Evolutionary conservation across 139 green algal genomes (phyloP).

Genomic region (Picochlorum sp.): DNA sequence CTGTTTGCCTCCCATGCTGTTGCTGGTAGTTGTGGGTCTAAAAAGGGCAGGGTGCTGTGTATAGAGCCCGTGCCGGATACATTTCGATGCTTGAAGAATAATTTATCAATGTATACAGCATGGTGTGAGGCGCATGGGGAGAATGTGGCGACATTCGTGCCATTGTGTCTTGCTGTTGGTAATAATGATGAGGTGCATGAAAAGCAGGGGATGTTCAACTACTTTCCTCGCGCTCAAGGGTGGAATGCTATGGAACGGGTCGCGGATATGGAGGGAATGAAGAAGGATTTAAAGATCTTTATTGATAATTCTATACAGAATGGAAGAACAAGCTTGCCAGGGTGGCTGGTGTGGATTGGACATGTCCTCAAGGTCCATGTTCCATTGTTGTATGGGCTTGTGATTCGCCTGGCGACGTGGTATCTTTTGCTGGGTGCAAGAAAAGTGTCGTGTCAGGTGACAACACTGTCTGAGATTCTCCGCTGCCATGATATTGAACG

Average conservation of each 20-base stretch:
- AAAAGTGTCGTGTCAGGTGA: slow-evolving; percentile 12
- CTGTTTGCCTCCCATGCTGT: slow-evolving; percentile 16
- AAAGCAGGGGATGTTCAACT: slow-evolving; percentile 20
- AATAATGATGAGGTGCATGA: slow-evolving; percentile 7
- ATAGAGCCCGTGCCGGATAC: slow-evolving; percentile 21
- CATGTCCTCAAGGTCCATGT: background rate
- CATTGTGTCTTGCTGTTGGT: background rate
- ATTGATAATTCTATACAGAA: slow-evolving; percentile 24
- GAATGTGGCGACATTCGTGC: background rate
- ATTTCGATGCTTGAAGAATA: slow-evolving; percentile 9
- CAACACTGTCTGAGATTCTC: slow-evolving; percentile 25
- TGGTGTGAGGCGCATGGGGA: slow-evolving; percentile 2
- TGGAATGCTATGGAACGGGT: slow-evolving; percentile 34
- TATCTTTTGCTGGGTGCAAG: background rate
- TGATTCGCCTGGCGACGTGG: too few species aligned
- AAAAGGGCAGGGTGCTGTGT: background rate
- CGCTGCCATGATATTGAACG: slow-evolving; percentile 5
- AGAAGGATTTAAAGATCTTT: slow-evolving; percentile 29
- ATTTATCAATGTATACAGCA: slow-evolving; percentile 9
- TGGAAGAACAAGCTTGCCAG: slow-evolving; percentile 7
- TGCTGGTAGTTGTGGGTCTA: background rate
- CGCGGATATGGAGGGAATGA: slow-evolving; percentile 26
- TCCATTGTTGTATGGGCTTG: background rate
- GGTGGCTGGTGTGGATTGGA: background rate
- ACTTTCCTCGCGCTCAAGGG: slow-evolving; percentile 25